Evolutionary conservation across 306 rosid genomes (phyloP).

Genomic region (Quercus dentata): DNA sequence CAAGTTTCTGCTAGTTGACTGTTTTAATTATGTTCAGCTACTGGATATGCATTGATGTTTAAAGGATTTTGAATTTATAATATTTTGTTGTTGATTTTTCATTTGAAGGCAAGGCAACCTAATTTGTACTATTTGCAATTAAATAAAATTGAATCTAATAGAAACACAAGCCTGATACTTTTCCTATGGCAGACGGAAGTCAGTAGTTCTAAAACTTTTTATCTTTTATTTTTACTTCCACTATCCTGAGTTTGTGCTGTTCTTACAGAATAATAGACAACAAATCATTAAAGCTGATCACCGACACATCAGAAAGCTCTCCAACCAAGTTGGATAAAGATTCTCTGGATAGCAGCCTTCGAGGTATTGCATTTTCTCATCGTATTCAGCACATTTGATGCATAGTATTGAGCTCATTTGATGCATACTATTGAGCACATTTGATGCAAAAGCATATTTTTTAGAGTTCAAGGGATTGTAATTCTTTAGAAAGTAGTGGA

Average conservation of each 20-base stretch:
- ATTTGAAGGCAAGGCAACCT: not conserved
- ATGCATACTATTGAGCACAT: not conserved
- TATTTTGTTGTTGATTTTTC: not conserved
- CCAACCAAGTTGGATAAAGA: slow-evolving; percentile 57
- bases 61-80: not conserved
- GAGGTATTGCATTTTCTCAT: slow-evolving; percentile 56
- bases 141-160: not conserved
- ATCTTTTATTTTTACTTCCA: slow-evolving; percentile 1
- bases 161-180: not conserved
- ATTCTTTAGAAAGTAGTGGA: too few relatives aligned
- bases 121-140: not conserved
- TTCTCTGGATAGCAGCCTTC: slow-evolving; percentile 51
- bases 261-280: slow-evolving; percentile 87
- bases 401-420: slow-evolving; percentile 4
- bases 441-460: too few relatives aligned
- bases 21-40: not conserved
- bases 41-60: slow-evolving; percentile 8
- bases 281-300: slow-evolving; percentile 77
- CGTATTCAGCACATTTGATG: slow-evolving; percentile 18
- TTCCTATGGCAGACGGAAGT: not conserved
- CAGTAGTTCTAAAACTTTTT: not conserved
- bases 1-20: not conserved
- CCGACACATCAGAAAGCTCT: slow-evolving; percentile 61
- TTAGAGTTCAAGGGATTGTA: too few relatives aligned
- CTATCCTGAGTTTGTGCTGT: slow-evolving; percentile 25